phyloP scores from a whole-genome alignment of 768 basidiomycete species.

The Punctularia strigosozonata region DNA sequence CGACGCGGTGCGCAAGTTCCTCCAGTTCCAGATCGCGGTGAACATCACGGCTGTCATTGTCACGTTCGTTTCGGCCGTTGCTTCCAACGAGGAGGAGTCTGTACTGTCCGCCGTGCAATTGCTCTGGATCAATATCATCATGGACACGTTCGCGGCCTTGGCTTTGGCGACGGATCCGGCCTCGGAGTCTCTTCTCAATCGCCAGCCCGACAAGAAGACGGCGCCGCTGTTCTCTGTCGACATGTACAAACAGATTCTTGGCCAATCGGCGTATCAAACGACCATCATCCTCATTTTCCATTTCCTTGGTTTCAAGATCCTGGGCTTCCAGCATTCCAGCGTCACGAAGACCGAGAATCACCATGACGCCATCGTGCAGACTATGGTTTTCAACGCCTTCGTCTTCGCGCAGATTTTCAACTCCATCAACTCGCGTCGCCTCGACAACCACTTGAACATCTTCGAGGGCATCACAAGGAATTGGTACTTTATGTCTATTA shows the following conservation, averaged over 20 bases:
- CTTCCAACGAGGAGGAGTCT: constrained; percentile 62
- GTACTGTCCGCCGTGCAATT: constrained; percentile 95
- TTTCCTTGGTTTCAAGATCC: constrained; percentile 66
- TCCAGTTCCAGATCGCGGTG: constrained; percentile 91
- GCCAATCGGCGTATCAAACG: constrained; percentile 85
- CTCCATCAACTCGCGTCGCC: constrained; percentile 80
- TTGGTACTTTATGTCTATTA: constrained; percentile 76
- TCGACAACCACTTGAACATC: constrained; percentile 81
- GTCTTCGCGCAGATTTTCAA: constrained; percentile 98
- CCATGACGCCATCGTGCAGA: constrained; percentile 46
- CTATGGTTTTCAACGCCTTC: constrained; percentile 95
- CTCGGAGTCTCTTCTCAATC: constrained; percentile 62
- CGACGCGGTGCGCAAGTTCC: constrained; percentile 93
- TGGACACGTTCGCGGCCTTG: constrained; percentile 97
- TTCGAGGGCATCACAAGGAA: constrained; percentile 76
- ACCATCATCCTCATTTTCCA: constrained; percentile 79
- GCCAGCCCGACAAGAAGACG: constrained; percentile 83
- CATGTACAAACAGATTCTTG: constrained; percentile 95
- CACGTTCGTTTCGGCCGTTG: constrained; percentile 84
- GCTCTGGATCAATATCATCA: constrained; percentile 98
- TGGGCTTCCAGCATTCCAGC: constrained; percentile 35
- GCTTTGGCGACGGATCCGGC: constrained; percentile 97
- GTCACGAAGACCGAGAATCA: constrained; percentile 19
- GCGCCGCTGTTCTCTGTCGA: constrained; percentile 84
- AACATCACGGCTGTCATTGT: constrained; percentile 94